phyloP scores from a whole-genome alignment of 1,284 basidiomycete genomes.

The Meripilus lineatus region DNA sequence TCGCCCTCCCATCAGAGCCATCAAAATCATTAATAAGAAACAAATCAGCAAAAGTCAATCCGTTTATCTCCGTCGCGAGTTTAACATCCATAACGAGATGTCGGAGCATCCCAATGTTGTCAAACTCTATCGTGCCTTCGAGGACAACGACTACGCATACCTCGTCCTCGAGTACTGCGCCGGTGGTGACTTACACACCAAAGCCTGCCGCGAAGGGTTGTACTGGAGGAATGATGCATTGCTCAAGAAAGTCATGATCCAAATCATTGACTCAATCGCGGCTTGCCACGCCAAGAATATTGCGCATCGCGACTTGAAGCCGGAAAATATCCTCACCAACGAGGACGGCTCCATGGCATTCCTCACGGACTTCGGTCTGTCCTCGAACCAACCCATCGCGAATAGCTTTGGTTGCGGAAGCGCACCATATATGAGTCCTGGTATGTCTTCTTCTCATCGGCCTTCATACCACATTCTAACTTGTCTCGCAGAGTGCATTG shows the following conservation, averaged over 20 bases:
- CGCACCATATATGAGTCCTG: constrained; percentile 61
- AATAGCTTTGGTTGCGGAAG: constrained; percentile 45
- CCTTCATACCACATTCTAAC: background rate
- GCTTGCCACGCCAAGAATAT: constrained; percentile 57
- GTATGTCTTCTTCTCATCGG: constrained; percentile 25
- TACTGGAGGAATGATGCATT: constrained; percentile 48
- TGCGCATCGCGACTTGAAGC: constrained; percentile 74
- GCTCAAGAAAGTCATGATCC: constrained; percentile 48
- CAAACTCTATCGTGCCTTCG: constrained; percentile 52
- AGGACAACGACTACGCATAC: constrained; percentile 51
- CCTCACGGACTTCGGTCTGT: constrained; percentile 68
- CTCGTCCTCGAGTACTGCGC: constrained; percentile 61
- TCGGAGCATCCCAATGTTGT: constrained; percentile 56
- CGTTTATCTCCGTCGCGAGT: too few relatives aligned
- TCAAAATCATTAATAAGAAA: too few relatives aligned
- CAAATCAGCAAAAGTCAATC: too few relatives aligned
- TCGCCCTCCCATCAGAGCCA: constrained; percentile 21
- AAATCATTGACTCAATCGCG: constrained; percentile 60
- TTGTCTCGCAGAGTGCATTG: constrained; percentile 22
- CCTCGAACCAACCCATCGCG: constrained; percentile 45
- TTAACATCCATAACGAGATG: constrained; percentile 52
- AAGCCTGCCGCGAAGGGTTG: constrained; percentile 45
- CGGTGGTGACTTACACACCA: constrained; percentile 61
- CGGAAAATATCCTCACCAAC: constrained; percentile 68
- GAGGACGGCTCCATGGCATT: constrained; percentile 43